phyloP scores from a whole-genome alignment of 2,329 filamentous ascomycete genomes.

The Lecanicillium sp. region DNA sequence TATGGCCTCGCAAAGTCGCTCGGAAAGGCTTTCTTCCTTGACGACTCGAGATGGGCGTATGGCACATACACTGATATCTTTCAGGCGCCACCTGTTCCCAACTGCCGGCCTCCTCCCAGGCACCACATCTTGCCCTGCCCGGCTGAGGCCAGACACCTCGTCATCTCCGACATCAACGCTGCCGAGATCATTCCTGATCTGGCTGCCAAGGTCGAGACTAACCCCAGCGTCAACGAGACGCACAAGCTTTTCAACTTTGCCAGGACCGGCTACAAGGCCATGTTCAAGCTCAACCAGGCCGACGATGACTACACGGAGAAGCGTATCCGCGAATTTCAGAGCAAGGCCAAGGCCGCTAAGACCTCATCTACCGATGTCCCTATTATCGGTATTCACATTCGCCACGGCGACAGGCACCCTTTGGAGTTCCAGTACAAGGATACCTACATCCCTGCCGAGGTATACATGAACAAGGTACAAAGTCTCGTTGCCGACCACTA shows the following conservation, averaged over 20 bases:
- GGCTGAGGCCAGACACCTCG: constrained; percentile 65
- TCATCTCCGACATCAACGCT: constrained; percentile 65
- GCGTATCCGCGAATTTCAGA: constrained; percentile 51
- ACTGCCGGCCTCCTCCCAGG: constrained; percentile 65
- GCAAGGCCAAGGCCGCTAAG: constrained; percentile 37
- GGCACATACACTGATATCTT: constrained; percentile 71
- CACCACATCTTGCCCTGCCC: constrained; percentile 77
- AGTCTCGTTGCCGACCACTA: constrained; percentile 46
- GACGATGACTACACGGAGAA: constrained; percentile 60
- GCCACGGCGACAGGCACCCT: constrained; percentile 73
- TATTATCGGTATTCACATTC: constrained; percentile 67
- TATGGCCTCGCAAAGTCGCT: constrained; percentile 74
- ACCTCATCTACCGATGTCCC: constrained; percentile 32
- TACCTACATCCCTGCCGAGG: constrained; percentile 69
- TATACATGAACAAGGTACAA: constrained; percentile 57
- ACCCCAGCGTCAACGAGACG: constrained; percentile 27
- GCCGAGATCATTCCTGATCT: constrained; percentile 57
- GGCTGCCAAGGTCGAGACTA: constrained; percentile 25
- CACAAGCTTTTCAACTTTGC: constrained; percentile 60
- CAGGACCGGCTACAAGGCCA: constrained; percentile 62
- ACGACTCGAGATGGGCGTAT: constrained; percentile 79
- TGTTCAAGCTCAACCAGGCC: constrained; percentile 63
- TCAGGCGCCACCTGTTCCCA: constrained; percentile 54
- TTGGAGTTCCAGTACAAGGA: constrained; percentile 69
- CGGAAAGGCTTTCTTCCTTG: constrained; percentile 72